These are phyloP conservation scores for Chaetomium tenue DNA, from an alignment of 495 filamentous ascomycete genomes.

Conservation along the genomic window DNA sequence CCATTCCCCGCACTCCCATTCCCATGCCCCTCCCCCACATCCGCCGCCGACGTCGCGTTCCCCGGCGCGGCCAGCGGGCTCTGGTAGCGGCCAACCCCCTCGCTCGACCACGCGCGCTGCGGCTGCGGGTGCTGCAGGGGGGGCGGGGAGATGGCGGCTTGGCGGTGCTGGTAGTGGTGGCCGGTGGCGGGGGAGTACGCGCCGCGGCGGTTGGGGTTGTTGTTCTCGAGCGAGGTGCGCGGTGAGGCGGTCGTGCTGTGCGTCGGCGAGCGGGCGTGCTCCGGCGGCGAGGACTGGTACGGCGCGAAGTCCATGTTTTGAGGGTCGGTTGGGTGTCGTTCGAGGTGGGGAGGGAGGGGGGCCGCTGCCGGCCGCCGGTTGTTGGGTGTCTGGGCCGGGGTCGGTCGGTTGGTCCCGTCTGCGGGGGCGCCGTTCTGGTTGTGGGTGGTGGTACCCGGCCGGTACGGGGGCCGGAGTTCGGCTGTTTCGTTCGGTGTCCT, in stretches of 20 bases:
- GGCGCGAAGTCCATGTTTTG: constrained; percentile 84
- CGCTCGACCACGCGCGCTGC: constrained; percentile 49
- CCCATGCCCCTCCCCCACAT: not conserved
- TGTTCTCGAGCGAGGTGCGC: constrained; percentile 46
- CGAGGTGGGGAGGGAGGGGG: too few species aligned
- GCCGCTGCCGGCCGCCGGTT: too few species aligned
- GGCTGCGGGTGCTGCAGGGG: constrained; percentile 52
- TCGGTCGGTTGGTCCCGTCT: not conserved
- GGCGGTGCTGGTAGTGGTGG: constrained; percentile 37
- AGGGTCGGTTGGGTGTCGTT: too few species aligned
- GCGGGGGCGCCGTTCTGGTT: not conserved
- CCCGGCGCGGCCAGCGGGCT: constrained; percentile 21
- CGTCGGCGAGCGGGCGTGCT: constrained; percentile 66
- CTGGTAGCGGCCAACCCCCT: constrained; percentile 28
- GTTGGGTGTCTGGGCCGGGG: not conserved
- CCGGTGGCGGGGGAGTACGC: constrained; percentile 45
- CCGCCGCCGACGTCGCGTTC: not conserved
- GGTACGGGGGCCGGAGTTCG: not conserved
- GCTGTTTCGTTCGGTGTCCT: not conserved
- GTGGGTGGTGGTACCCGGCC: not conserved
- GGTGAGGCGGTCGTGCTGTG: constrained; percentile 51
- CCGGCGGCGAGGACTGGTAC: constrained; percentile 85
- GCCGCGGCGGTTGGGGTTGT: constrained; percentile 31
- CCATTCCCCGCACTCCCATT: not conserved
- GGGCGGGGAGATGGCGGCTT: constrained; percentile 41